A percentile compares a stretch with the other conserved stretches of the same genome.
Evolutionary conservation across 2,329 filamentous ascomycete species (phyloP).

Genomic region (Colletotrichum sp.): DNA sequence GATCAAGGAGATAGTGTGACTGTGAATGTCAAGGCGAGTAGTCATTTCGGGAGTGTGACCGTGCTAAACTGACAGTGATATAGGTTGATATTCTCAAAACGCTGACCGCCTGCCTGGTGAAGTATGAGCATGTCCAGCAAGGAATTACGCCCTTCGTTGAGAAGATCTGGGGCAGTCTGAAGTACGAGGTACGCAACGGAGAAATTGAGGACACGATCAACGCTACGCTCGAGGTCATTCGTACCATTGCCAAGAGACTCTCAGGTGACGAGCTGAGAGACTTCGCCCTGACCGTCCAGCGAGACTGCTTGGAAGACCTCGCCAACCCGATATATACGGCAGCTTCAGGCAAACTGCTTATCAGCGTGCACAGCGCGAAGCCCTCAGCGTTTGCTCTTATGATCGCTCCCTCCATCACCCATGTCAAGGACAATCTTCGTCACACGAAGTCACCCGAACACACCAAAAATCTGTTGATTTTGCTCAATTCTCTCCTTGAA

Average conservation of each 20-base stretch:
- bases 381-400: slow-evolving; percentile 53
- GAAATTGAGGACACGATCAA: slow-evolving; percentile 63
- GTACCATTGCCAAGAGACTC: slow-evolving; percentile 51
- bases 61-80: not conserved
- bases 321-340: slow-evolving; percentile 57
- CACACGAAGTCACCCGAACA: slow-evolving; percentile 56
- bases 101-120: slow-evolving; percentile 56
- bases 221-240: slow-evolving; percentile 59
- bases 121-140: slow-evolving; percentile 51
- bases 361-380: slow-evolving; percentile 55
- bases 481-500: slow-evolving; percentile 57
- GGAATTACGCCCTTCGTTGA: slow-evolving; percentile 54
- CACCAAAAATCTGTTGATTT: slow-evolving; percentile 54
- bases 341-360: slow-evolving; percentile 56
- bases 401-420: slow-evolving; percentile 50
- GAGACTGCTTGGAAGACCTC: slow-evolving; percentile 59
- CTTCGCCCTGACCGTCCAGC: slow-evolving; percentile 54
- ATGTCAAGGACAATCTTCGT: slow-evolving; percentile 55
- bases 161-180: slow-evolving; percentile 64
- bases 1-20: slow-evolving; percentile 65
- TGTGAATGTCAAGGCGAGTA: slow-evolving; percentile 59
- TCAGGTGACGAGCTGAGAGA: slow-evolving; percentile 47
- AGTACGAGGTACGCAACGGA: slow-evolving; percentile 67
- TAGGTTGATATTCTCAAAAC: slow-evolving; percentile 62
- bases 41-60: too few relatives aligned